These are phyloP conservation scores for Leccinellum rugosiceps DNA, from an alignment of 768 basidiomycete species.

Conservation along the genomic window DNA sequence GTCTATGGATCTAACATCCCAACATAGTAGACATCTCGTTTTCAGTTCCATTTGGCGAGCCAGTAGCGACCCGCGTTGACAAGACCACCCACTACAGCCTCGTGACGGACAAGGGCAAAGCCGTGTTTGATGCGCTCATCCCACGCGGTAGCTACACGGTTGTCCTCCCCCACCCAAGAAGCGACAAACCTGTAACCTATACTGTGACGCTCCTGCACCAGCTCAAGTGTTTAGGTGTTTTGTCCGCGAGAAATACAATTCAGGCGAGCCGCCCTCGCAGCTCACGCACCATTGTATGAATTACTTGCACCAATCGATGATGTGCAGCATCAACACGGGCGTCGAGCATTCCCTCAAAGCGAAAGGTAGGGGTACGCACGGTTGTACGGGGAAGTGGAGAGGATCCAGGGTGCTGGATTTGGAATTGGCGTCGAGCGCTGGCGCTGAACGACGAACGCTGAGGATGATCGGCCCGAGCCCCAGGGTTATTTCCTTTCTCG, in stretches of 20 bases:
- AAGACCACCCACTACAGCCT: slow-evolving; percentile 14
- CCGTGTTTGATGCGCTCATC: slow-evolving; percentile 13
- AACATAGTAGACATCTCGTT: slow-evolving; percentile 10
- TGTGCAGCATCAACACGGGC: slow-evolving; percentile 12
- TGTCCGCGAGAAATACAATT: slow-evolving; percentile 4
- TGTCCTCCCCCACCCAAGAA: slow-evolving; percentile 7
- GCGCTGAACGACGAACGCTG: too few relatives aligned
- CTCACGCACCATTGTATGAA: slow-evolving; percentile 10
- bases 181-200: slow-evolving; percentile 9
- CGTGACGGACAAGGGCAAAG: slow-evolving; percentile 9
- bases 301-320: slow-evolving; percentile 8
- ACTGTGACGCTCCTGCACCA: slow-evolving; percentile 13
- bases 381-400: slow-evolving; percentile 13
- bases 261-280: slow-evolving; percentile 4
- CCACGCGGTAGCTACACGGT: slow-evolving; percentile 7
- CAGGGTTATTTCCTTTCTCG: too few relatives aligned
- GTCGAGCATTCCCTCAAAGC: slow-evolving; percentile 11
- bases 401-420: not conserved
- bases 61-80: slow-evolving; percentile 10
- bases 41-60: slow-evolving; percentile 8
- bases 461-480: too few relatives aligned
- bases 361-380: too few relatives aligned
- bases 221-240: slow-evolving; percentile 11
- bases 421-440: too few relatives aligned
- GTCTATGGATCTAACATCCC: not conserved